Evolutionary conservation across 208 protist species (phyloP).

Genomic region (Phytomonas francai): DNA sequence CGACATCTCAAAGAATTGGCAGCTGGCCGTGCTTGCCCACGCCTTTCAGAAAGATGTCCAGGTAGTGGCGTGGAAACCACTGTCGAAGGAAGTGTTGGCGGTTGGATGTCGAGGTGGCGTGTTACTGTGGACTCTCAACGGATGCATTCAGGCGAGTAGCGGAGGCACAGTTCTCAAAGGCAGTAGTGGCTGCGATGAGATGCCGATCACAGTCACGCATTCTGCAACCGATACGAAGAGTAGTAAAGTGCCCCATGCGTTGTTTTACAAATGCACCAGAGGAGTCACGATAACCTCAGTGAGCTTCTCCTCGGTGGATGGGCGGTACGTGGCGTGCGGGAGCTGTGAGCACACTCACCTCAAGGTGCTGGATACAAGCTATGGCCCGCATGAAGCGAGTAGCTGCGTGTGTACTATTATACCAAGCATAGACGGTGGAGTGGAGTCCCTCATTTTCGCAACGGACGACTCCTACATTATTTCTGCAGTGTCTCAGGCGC

Average conservation of each 20-base stretch:
- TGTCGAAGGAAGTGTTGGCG: conserved; percentile 47
- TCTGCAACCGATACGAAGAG: not conserved
- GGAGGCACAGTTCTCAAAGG: not conserved
- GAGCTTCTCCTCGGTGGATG: conserved; percentile 39
- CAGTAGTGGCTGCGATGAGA: not conserved
- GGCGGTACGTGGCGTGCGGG: conserved; percentile 52
- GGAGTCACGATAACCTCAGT: conserved; percentile 35
- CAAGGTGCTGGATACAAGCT: conserved; percentile 47
- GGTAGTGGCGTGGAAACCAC: conserved; percentile 66
- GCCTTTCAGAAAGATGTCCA: conserved; percentile 57
- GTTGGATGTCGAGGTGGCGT: conserved; percentile 72
- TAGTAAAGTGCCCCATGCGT: conserved; percentile 20
- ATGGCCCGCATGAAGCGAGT: conserved; percentile 17
- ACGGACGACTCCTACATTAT: conserved; percentile 69
- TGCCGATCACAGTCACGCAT: not conserved
- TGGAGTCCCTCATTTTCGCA: conserved; percentile 40
- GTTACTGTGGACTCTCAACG: conserved; percentile 55
- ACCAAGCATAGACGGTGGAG: conserved; percentile 49
- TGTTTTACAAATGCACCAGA: conserved; percentile 55
- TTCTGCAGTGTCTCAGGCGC: conserved; percentile 31
- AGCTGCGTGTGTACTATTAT: conserved; percentile 14
- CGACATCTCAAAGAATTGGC: conserved; percentile 27
- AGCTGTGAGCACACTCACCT: conserved; percentile 37
- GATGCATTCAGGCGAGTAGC: conserved; percentile 2
- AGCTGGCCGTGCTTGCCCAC: conserved; percentile 50